Base-by-base conservation (phyloP, 2,329 filamentous ascomycete genomes). In the Cryoendolithus antarcticus region DNA sequence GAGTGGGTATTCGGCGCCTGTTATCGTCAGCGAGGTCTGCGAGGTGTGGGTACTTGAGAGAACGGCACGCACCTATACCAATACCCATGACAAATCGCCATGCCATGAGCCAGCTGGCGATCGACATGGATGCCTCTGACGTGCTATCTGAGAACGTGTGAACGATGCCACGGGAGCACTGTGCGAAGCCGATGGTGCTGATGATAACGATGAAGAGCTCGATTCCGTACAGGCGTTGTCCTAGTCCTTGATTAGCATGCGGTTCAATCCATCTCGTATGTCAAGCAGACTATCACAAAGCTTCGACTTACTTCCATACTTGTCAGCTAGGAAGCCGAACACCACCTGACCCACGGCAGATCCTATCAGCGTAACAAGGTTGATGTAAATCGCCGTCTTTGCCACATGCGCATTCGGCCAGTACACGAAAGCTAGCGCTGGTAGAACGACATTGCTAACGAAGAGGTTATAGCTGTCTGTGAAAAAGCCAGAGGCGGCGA, bases 121-220 rank as follows among this genome's bases (percentile, higher is more conserved):
- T 35, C 27, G 21, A 31, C 39, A 41, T 41, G 2, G 39, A 37
- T 9, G 11, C 11, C 15, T 33, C 30, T 2, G 24, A 27, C 4
- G 49, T 51, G 9, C 54, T 57, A 33, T 49, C 35, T 6, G 35
- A 35, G 2, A 39, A 31, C n/a, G 32, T 33, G 9, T 47, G 42
- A 9, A 35, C 31, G 32, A 37, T 45, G 29, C 47, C 48, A 7
- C 36, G 53, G 2, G 60, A 62, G 38, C 57, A 58, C 53, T 61
- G 60, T 9, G 62, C 47, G 30, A 63, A 46, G 12, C 62, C 50
- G 43, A 63, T 56, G 2, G 60, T 62, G 12, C 55, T 58, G 29
- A 62, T 53, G 24, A 64, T 62, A 15, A 63, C 56, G 24, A 64
- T 62, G 4, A 63, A 54, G 2, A 63, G 44, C 35, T 63, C 62